phyloP scores from a whole-genome alignment of 345 rosid species.

The Euphorbia pulcherrima region DNA sequence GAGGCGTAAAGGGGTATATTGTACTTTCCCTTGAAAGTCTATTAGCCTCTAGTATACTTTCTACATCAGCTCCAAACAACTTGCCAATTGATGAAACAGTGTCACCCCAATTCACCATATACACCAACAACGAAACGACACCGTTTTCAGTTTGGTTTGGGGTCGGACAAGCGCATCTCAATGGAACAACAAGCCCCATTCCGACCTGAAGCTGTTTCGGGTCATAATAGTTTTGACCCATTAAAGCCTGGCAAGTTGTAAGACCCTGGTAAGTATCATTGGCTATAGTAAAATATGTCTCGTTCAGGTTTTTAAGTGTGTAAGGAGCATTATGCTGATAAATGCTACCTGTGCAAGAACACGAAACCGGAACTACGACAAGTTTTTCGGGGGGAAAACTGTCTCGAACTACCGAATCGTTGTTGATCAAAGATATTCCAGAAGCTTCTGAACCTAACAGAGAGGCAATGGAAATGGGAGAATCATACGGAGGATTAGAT shows the following conservation, averaged over 20 bases:
- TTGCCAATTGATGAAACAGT: neutral
- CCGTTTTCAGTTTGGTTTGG: constrained; percentile 15
- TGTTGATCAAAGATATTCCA: constrained; percentile 19
- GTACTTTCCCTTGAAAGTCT: neutral
- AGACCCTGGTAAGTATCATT: constrained; percentile 29
- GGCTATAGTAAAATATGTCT: constrained; percentile 11
- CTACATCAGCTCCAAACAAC: neutral
- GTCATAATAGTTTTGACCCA: constrained; percentile 14
- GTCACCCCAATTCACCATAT: constrained; percentile 23
- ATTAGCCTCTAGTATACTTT: constrained; percentile 23
- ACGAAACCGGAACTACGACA: constrained; percentile 31
- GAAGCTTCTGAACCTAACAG: constrained; percentile 33
- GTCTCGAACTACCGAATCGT: neutral
- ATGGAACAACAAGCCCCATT: constrained; percentile 4
- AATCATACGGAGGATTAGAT: constrained; percentile 9
- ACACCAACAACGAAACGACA: constrained; percentile 18
- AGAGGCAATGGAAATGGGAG: constrained; percentile 20
- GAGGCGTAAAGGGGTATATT: constrained; percentile 20
- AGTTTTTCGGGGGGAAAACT: neutral
- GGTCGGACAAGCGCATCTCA: constrained; percentile 36
- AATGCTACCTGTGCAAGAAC: constrained; percentile 26
- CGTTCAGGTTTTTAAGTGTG: neutral
- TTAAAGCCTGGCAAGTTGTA: constrained; percentile 28
- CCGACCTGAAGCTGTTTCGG: neutral
- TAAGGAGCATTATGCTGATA: constrained; percentile 22